These are phyloP conservation scores for Oryza rufipogon DNA, from an alignment of 176 grass and related monocot species.

Conservation along the genomic window DNA sequence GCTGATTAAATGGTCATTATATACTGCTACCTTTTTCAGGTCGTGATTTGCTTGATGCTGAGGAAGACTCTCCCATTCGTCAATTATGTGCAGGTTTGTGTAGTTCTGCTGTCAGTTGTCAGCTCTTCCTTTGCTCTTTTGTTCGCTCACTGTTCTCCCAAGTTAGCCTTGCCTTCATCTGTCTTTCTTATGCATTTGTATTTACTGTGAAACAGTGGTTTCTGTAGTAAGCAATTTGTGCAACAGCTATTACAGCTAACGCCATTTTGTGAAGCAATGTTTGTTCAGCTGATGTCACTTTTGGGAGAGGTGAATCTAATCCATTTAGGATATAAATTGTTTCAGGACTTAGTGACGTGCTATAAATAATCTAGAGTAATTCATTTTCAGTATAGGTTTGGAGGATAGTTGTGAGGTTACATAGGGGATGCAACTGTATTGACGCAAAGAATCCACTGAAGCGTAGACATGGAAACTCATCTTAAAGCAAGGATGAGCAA, in stretches of 20 bases:
- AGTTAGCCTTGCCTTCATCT: not conserved
- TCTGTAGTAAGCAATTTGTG: not conserved
- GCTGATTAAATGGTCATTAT: constrained; percentile 21
- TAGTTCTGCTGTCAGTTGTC: not conserved
- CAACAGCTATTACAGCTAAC: constrained; percentile 11
- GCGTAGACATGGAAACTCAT: not conserved
- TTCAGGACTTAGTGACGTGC: not conserved
- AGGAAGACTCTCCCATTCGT: constrained; percentile 74
- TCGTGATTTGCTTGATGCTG: constrained; percentile 95
- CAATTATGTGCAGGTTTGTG: constrained; percentile 85
- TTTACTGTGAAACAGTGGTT: not conserved
- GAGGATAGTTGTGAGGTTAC: not conserved
- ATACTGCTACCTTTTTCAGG: constrained; percentile 54
- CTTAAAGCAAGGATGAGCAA: not conserved
- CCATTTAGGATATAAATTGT: not conserved
- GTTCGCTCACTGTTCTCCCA: constrained; percentile 1
- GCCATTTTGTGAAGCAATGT: not conserved
- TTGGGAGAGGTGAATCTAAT: not conserved
- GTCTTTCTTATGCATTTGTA: constrained; percentile 15
- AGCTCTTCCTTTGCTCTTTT: not conserved
- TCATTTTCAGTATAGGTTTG: not conserved
- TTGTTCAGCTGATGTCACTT: constrained; percentile 18
- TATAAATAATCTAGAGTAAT: not conserved
- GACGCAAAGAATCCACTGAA: not conserved
- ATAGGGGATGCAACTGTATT: not conserved